These are phyloP conservation scores for Protomyces inundatus DNA, from an alignment of 1,139 yeast species.

Conservation along the genomic window DNA sequence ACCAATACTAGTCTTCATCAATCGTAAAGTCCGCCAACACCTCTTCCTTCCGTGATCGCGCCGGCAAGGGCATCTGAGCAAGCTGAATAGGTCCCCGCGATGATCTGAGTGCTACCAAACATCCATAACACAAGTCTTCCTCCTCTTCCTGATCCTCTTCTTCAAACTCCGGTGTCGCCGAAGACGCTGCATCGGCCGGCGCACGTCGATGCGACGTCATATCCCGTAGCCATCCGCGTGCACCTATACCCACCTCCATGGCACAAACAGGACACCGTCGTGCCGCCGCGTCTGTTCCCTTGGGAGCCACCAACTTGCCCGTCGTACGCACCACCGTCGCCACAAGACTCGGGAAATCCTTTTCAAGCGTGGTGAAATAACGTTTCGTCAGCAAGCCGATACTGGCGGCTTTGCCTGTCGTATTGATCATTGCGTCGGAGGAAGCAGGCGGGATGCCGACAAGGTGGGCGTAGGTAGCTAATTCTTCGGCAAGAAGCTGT, in stretches of 20 bases:
- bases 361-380: conserved; percentile 69
- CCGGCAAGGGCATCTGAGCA: background rate
- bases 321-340: conserved; percentile 92
- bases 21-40: background rate
- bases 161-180: background rate
- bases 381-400: conserved; percentile 71
- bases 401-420: conserved; percentile 40
- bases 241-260: conserved; percentile 47
- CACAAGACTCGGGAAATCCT: conserved; percentile 83
- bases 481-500: background rate
- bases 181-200: conserved; percentile 40
- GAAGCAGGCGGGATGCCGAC: background rate
- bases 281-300: conserved; percentile 27
- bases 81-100: background rate
- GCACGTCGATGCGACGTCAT: conserved; percentile 57
- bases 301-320: conserved; percentile 59
- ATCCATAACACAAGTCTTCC: conserved; percentile 18
- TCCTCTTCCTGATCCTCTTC: background rate
- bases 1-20: background rate
- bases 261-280: conserved; percentile 41
- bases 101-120: conserved; percentile 9
- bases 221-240: conserved; percentile 58
- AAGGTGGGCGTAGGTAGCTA: background rate
- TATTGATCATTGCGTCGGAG: too few relatives aligned
- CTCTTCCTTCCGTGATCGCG: background rate